Conservation (phyloP, 2,329 filamentous ascomycete species). For the Colletotrichum australisinense region DNA sequence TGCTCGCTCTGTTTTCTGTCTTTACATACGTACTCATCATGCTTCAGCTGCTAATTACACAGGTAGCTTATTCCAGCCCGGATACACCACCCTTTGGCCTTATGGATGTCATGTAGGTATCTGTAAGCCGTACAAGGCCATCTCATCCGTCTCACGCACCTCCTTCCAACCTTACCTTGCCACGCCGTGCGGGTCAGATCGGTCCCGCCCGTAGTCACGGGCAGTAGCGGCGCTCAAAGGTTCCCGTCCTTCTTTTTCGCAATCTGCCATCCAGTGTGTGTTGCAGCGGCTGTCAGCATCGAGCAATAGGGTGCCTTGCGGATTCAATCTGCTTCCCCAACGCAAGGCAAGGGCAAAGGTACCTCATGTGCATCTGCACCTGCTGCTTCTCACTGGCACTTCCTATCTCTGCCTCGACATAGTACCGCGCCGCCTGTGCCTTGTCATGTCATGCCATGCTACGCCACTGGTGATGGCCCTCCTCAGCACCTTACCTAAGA, state of each 20-base stretch:
- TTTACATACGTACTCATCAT: too few relatives aligned
- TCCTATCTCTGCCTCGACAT: background rate
- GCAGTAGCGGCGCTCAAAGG: background rate
- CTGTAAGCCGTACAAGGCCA: background rate
- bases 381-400: background rate
- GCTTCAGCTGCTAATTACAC: too few relatives aligned
- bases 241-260: background rate
- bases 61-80: too few relatives aligned
- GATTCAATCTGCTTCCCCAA: background rate
- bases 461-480: background rate
- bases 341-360: background rate
- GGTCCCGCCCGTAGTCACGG: slow-evolving; percentile 6
- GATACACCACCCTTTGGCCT: too few relatives aligned
- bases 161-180: background rate
- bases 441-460: background rate
- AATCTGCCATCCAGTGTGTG: background rate
- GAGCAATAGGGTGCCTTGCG: background rate
- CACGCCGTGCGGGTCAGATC: slow-evolving; percentile 13
- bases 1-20: background rate
- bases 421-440: background rate
- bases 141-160: background rate
- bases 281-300: background rate
- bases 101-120: background rate
- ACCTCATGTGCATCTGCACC: background rate
- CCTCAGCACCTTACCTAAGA: background rate